phyloP scores from a whole-genome alignment of 2,329 filamentous ascomycete species.

The Blastomyces parvus region DNA sequence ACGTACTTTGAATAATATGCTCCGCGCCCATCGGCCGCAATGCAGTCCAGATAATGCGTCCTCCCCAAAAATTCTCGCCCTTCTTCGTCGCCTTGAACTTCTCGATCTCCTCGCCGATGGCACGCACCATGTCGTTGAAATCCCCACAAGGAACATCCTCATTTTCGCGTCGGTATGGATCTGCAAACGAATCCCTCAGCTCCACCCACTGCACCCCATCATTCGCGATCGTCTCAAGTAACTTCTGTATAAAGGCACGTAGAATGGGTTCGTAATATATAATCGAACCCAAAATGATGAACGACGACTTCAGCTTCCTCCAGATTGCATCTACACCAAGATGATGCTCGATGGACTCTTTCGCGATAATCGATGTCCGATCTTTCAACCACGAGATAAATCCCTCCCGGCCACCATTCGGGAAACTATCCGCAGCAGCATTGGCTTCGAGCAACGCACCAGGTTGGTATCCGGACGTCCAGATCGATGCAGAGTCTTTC shows the following conservation, averaged over 20 bases:
- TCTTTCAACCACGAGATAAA: slow-evolving; percentile 71
- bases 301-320: slow-evolving; percentile 68
- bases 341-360: slow-evolving; percentile 69
- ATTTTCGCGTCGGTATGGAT: slow-evolving; percentile 58
- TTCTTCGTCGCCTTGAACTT: slow-evolving; percentile 62
- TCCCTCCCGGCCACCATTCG: slow-evolving; percentile 57
- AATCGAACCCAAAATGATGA: slow-evolving; percentile 62
- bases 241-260: slow-evolving; percentile 59
- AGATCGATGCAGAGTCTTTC: slow-evolving; percentile 46
- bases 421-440: slow-evolving; percentile 62
- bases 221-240: slow-evolving; percentile 61
- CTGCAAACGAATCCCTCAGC: slow-evolving; percentile 63
- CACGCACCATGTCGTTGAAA: slow-evolving; percentile 59
- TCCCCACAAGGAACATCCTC: slow-evolving; percentile 57
- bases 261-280: slow-evolving; percentile 88
- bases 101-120: slow-evolving; percentile 67
- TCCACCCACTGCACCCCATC: slow-evolving; percentile 85
- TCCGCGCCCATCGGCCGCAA: slow-evolving; percentile 56
- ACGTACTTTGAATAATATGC: slow-evolving; percentile 53
- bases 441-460: slow-evolving; percentile 50
- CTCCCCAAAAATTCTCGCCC: slow-evolving; percentile 72
- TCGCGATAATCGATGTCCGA: slow-evolving; percentile 60
- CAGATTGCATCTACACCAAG: slow-evolving; percentile 77
- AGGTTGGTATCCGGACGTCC: slow-evolving; percentile 54
- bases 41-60: slow-evolving; percentile 75